A percentile compares a stretch with the other conserved stretches of the same genome.
Conservation (phyloP, 2,329 filamentous ascomycete genomes). For the Venturia effusa region DNA sequence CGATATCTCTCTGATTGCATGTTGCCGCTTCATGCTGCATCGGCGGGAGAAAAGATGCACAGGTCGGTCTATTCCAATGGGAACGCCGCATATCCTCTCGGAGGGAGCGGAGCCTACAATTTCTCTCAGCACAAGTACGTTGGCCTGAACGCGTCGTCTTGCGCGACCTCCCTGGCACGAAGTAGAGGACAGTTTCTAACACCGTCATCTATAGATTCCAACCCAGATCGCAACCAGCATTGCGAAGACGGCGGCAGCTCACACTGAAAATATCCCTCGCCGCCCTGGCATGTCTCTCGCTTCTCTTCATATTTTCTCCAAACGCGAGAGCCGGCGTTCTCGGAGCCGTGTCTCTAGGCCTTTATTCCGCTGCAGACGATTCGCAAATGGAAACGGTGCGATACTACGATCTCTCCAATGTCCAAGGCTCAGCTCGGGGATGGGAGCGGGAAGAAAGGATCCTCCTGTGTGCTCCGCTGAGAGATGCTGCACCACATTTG, state of each 20-base stretch:
- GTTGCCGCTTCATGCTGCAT: conserved; percentile 49
- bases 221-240: conserved; percentile 55
- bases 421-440: conserved; percentile 80
- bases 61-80: conserved; percentile 83
- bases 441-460: conserved; percentile 97
- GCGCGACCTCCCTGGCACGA: not conserved
- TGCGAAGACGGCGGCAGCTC: conserved; percentile 63
- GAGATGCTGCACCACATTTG: conserved; percentile 85
- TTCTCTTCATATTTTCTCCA: conserved; percentile 64
- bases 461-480: conserved; percentile 82
- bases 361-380: conserved; percentile 51
- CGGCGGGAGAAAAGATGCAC: conserved; percentile 61
- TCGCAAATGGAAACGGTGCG: conserved; percentile 86
- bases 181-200: conserved; percentile 2
- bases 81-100: conserved; percentile 55
- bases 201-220: conserved; percentile 14
- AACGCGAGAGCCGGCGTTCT: conserved; percentile 57
- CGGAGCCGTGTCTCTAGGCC: conserved; percentile 54
- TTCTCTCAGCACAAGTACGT: conserved; percentile 80
- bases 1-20: conserved; percentile 28
- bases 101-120: conserved; percentile 61
- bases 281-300: conserved; percentile 44
- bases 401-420: conserved; percentile 90
- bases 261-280: conserved; percentile 55
- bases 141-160: conserved; percentile 6